Conservation (phyloP, 2,329 filamentous ascomycete species). For the Fusarium domesticum region DNA sequence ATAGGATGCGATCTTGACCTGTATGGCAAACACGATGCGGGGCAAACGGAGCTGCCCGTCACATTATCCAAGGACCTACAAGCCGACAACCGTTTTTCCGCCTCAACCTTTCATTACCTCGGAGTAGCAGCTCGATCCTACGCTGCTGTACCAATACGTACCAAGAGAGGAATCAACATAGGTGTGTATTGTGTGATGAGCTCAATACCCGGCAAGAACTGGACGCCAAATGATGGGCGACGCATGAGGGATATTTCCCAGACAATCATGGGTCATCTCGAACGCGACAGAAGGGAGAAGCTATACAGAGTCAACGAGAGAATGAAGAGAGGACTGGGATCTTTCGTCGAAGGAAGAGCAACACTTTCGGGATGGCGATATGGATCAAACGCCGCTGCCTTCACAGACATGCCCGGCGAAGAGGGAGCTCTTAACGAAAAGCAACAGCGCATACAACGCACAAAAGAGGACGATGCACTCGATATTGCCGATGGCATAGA, state of each 20-base stretch:
- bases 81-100: not conserved
- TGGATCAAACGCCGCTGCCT: not conserved
- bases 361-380: constrained; percentile 18
- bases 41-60: not conserved
- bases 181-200: constrained; percentile 38
- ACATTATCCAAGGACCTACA: not conserved
- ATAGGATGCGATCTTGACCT: not conserved
- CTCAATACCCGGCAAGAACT: not conserved
- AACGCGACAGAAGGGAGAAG: constrained; percentile 28
- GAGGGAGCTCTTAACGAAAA: constrained; percentile 15
- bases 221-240: constrained; percentile 23
- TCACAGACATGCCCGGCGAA: not conserved
- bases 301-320: constrained; percentile 33
- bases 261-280: constrained; percentile 38
- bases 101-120: constrained; percentile 17
- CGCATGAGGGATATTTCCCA: constrained; percentile 28
- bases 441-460: not conserved
- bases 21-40: not conserved
- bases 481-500: not conserved
- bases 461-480: not conserved
- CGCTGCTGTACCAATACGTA: constrained; percentile 41
- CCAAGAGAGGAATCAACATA: constrained; percentile 40
- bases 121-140: constrained; percentile 36
- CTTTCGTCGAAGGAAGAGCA: constrained; percentile 36
- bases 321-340: constrained; percentile 37